phyloP scores from a whole-genome alignment of 2,329 filamentous ascomycete species.

The Hortaea sp. region DNA sequence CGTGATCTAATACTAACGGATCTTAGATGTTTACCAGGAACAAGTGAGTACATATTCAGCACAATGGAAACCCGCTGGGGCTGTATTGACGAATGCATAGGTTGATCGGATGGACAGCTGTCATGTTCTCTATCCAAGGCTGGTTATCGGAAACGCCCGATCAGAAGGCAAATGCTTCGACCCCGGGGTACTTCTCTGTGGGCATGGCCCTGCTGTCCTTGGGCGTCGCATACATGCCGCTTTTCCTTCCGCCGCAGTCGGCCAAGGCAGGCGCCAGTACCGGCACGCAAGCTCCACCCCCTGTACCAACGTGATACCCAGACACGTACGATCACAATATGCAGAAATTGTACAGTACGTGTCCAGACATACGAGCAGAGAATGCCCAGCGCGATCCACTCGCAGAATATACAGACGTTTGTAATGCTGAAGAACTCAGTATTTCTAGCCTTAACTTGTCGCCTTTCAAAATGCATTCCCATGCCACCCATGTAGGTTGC shows the following conservation, averaged over 20 bases:
- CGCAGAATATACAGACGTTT: too few species aligned
- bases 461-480: too few species aligned
- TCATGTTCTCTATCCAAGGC: conserved; percentile 63
- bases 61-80: too few species aligned
- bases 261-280: background rate
- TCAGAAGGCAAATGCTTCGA: conserved; percentile 51
- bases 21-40: conserved; percentile 72
- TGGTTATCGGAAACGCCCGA: conserved; percentile 70
- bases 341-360: too few species aligned
- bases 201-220: conserved; percentile 56
- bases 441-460: too few species aligned
- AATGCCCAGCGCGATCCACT: too few species aligned
- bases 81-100: conserved; percentile 28
- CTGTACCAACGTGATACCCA: background rate
- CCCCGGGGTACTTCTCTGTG: conserved; percentile 65
- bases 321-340: too few species aligned
- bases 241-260: conserved; percentile 2
- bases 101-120: conserved; percentile 60
- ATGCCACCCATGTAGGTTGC: too few species aligned
- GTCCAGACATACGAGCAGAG: too few species aligned
- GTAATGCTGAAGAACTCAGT: too few species aligned
- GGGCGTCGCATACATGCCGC: conserved; percentile 20
- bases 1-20: background rate
- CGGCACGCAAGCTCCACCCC: background rate
- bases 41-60: conserved; percentile 42